Evolutionary conservation across 2,329 filamentous ascomycete species (phyloP), one percentile per base, ranked within the genome.

Genomic region (Xylariaceae sp.): DNA sequence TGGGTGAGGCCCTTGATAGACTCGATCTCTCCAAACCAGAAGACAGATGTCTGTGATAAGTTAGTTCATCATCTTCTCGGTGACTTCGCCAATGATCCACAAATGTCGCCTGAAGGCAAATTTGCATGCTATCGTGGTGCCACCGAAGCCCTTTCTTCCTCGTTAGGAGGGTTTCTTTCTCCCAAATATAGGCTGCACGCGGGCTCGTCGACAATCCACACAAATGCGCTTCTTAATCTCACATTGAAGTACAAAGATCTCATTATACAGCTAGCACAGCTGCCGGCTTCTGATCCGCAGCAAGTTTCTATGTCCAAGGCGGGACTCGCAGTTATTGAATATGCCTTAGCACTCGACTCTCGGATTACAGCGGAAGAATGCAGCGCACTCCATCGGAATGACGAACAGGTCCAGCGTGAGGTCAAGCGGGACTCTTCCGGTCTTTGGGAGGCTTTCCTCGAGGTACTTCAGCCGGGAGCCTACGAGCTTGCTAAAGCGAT

Each of bases 1-100:
- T 97, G 92, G 91, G 84, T 94, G 26, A 79, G 80, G 18, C 84
- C 87, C 0, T 91, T 96, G 67, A 81, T 96, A 57, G 78, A 81
- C 24, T 96, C 92, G 1, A 81, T 97, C 53, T 85, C 87, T 54
- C 80, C 86, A 4, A 83, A 86, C 50, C 90, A 91, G 64, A 84
- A 91, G 54, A 86, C 88, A 15, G 88, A 92, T 61, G 88, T 90
- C 6, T 92, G 91, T 69, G 85, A 91, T 56, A 84, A 88, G n/a
- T 76, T 97, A 35, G 80, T 91, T 32, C 82, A 88, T 57, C 86
- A 91, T 48, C 80, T 96, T 8, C 82, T 97, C 35, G 81, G 84
- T 50, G 82, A 81, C 6, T 79, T 87, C 18, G 84, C 77, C 10
- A 73, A 83, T 55, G 79, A 83, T 27, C 68, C 75, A 1, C 71